Conservation (phyloP, 257 asterid genomes). For the Hygrophila difformis region DNA sequence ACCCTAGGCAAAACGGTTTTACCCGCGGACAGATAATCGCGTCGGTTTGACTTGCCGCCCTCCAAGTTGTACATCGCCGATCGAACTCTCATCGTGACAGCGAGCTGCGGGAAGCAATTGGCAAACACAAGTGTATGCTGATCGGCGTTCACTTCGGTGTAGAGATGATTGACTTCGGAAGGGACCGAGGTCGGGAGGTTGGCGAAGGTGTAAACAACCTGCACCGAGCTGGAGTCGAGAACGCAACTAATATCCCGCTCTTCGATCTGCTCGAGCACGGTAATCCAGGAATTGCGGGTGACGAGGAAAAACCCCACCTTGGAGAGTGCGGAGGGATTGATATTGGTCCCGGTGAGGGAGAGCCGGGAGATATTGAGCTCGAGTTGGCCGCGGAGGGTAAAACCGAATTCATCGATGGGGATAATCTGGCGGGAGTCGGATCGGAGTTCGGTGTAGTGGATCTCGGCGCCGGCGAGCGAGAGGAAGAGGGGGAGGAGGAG, state of each 20-base stretch:
- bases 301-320: neutral
- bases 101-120: neutral
- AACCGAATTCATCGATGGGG: neutral
- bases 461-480: neutral
- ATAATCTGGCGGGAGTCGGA: neutral
- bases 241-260: neutral
- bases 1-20: slow-evolving; percentile 58
- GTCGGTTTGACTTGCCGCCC: slow-evolving; percentile 34
- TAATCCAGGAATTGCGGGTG: neutral
- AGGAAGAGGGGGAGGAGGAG: neutral
- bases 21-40: slow-evolving; percentile 77
- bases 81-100: neutral
- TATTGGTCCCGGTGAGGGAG: neutral
- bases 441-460: neutral
- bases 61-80: slow-evolving; percentile 18
- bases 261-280: neutral
- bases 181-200: neutral
- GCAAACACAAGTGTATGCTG: neutral
- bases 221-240: neutral
- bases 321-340: neutral
- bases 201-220: neutral
- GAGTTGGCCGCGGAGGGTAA: neutral
- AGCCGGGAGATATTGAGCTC: neutral
- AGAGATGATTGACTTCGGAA: neutral
- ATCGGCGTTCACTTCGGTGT: neutral